Percentiles rank a stretch among this genome's conserved stretches.
Conservation (phyloP, 306 rosid genomes). For the Cicer pinnatifidum region DNA sequence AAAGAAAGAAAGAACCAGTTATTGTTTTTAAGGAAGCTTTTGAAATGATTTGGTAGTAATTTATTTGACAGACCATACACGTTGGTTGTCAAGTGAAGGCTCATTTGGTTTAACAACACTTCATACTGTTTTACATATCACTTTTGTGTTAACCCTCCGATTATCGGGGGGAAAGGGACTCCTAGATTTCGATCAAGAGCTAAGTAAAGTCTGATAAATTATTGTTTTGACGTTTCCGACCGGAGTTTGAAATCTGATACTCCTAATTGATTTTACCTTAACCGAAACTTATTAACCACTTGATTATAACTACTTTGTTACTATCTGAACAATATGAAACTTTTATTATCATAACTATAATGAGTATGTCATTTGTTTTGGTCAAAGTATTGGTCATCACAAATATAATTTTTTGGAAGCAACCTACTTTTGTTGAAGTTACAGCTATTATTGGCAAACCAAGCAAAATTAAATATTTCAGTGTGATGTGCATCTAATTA, state of each 20-base stretch:
- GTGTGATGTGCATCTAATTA: background rate
- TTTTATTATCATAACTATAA: conserved; percentile 3
- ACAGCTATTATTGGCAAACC: conserved; percentile 6
- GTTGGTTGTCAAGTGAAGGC: background rate
- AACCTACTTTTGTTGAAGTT: background rate
- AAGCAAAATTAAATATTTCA: conserved; percentile 9
- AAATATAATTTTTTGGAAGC: background rate
- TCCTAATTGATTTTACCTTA: no score
- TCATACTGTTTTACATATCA: conserved; percentile 8
- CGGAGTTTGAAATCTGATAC: no score
- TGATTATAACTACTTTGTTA: no score
- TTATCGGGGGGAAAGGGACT: no score
- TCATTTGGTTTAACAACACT: conserved; percentile 16
- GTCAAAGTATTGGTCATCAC: background rate
- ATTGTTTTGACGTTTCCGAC: no score
- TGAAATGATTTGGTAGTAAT: background rate
- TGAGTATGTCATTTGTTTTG: conserved; percentile 20
- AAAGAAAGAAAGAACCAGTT: background rate
- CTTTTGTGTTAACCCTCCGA: no score
- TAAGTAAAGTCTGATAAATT: no score
- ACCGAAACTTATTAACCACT: no score
- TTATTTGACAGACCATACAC: background rate
- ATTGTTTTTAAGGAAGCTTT: background rate
- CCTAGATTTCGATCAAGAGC: no score
- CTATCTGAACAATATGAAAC: background rate